phyloP scores from a whole-genome alignment of 2,329 filamentous ascomycete species.

The Paracamarosporium sp. region DNA sequence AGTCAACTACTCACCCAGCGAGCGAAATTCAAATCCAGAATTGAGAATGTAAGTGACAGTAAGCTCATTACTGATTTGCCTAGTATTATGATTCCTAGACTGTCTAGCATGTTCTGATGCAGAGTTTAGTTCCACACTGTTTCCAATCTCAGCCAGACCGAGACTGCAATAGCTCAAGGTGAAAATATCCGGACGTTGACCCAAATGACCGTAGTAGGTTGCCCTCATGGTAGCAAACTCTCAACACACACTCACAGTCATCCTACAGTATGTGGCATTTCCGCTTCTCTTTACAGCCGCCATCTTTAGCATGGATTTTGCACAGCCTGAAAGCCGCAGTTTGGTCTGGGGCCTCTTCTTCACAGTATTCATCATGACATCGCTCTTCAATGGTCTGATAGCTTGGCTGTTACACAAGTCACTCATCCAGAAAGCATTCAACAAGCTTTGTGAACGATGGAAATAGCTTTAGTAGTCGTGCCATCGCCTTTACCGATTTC shows the following conservation, averaged over 20 bases:
- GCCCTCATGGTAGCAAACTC: too few species aligned
- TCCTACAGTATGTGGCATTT: slow-evolving; percentile 19
- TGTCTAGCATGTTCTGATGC: neutral
- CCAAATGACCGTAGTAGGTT: slow-evolving; percentile 23
- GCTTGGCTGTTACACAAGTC: slow-evolving; percentile 8
- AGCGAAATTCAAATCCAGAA: slow-evolving; percentile 16
- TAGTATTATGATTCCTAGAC: too few species aligned
- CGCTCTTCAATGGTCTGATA: slow-evolving; percentile 16
- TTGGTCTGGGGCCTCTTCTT: slow-evolving; percentile 13
- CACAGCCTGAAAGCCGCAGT: slow-evolving; percentile 4
- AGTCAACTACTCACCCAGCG: slow-evolving; percentile 13
- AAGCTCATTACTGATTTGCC: too few species aligned
- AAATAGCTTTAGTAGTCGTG: neutral
- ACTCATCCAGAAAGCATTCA: neutral
- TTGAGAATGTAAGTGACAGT: slow-evolving; percentile 16
- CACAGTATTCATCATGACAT: slow-evolving; percentile 8
- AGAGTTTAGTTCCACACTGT: slow-evolving; percentile 14
- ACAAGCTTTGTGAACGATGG: neutral
- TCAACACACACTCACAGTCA: neutral
- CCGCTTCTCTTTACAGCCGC: slow-evolving; percentile 20
- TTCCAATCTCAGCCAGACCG: slow-evolving; percentile 21
- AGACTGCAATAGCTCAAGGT: slow-evolving; percentile 19
- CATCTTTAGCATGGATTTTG: slow-evolving; percentile 25
- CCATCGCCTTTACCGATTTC: neutral
- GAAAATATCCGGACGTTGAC: slow-evolving; percentile 20